Percentiles rank a stretch among this genome's conserved stretches.
Conservation (phyloP, 306 rosid genomes). For the Lagenaria siceraria region DNA sequence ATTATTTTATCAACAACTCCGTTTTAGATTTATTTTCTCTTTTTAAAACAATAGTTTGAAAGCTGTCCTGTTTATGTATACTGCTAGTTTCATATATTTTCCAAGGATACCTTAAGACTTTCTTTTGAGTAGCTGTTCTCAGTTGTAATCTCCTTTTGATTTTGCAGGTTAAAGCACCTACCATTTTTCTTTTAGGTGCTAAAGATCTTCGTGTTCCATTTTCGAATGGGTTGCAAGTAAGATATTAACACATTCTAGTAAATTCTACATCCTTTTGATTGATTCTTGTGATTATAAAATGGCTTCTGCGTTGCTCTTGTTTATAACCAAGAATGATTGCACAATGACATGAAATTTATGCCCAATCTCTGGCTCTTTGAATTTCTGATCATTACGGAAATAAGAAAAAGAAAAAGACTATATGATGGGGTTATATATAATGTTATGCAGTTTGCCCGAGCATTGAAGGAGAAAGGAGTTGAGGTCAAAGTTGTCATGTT, state of each 20-base stretch:
- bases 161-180: constrained; percentile 72
- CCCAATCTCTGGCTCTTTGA: not conserved
- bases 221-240: constrained; percentile 56
- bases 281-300: not conserved
- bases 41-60: not conserved
- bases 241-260: constrained; percentile 2
- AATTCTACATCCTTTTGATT: not conserved
- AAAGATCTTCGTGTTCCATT: constrained; percentile 65
- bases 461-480: constrained; percentile 70
- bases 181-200: constrained; percentile 67
- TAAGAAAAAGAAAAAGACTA: not conserved
- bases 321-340: not conserved
- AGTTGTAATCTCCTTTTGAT: not conserved
- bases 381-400: not conserved
- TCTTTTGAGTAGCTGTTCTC: not conserved
- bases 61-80: not conserved
- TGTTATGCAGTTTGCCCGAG: constrained; percentile 60
- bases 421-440: constrained; percentile 11
- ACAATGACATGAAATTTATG: not conserved
- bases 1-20: not conserved
- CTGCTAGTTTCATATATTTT: not conserved
- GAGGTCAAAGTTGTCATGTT: constrained; percentile 52
- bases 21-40: not conserved
- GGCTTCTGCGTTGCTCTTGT: not conserved
- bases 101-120: not conserved